A percentile compares a stretch with the other conserved stretches of the same genome.
These are phyloP conservation scores for Trichosanthes cucumerina DNA, from an alignment of 306 rosid genomes.

Conservation along the genomic window DNA sequence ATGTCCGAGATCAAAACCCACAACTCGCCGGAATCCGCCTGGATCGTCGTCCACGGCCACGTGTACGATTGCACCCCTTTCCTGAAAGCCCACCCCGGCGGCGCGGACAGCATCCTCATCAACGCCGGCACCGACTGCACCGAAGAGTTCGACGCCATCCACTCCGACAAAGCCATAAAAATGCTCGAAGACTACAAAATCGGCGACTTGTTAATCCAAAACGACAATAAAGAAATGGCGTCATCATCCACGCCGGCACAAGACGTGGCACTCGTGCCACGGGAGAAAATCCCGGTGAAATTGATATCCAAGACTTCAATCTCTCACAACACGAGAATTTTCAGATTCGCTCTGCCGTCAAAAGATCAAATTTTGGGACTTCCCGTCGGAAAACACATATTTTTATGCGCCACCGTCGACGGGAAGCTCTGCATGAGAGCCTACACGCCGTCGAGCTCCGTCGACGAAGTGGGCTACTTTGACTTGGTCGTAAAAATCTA, in stretches of 20 bases:
- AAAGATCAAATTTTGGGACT: constrained; percentile 51
- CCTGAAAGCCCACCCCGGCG: constrained; percentile 75
- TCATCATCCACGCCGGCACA: neutral
- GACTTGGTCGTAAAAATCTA: constrained; percentile 69
- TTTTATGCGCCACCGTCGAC: constrained; percentile 41
- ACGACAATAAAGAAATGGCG: constrained; percentile 27
- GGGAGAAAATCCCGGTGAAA: constrained; percentile 54
- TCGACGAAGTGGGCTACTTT: constrained; percentile 51
- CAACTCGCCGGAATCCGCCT: constrained; percentile 37
- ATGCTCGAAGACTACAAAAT: constrained; percentile 54
- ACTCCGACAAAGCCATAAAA: constrained; percentile 72
- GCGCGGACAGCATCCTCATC: constrained; percentile 70
- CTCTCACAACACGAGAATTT: constrained; percentile 52
- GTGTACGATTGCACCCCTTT: constrained; percentile 67
- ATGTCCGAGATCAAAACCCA: constrained; percentile 49
- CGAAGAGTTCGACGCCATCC: constrained; percentile 82
- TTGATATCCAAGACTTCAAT: constrained; percentile 36
- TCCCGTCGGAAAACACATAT: constrained; percentile 72
- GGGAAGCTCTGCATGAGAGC: constrained; percentile 81
- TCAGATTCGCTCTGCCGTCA: constrained; percentile 47
- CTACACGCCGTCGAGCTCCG: constrained; percentile 56
- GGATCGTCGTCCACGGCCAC: constrained; percentile 63
- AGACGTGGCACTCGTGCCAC: constrained; percentile 41
- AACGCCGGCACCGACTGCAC: constrained; percentile 93
- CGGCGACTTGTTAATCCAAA: constrained; percentile 42